Conservation (phyloP, 495 filamentous ascomycete species). For the Pyrenopolyporus hunteri region DNA sequence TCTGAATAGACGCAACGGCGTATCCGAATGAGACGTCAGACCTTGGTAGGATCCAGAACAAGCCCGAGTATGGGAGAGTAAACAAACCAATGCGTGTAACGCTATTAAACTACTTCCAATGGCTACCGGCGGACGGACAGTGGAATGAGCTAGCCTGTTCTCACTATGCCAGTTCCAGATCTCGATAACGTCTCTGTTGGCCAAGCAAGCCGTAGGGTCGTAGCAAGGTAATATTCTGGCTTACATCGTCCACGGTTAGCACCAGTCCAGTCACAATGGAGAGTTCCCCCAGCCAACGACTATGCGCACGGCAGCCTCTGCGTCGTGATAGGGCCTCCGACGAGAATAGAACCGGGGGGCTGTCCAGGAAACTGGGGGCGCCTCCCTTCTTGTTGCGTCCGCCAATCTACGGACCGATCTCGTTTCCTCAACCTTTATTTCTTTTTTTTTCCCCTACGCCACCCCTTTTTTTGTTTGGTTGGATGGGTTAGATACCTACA, state of each 20-base stretch:
- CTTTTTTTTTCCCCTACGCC: too few relatives aligned
- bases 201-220: constrained; percentile 21
- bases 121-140: constrained; percentile 20
- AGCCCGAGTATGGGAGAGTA: constrained; percentile 28
- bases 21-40: constrained; percentile 23
- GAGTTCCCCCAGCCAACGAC: constrained; percentile 15
- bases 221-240: constrained; percentile 22
- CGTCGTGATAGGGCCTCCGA: constrained; percentile 14
- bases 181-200: constrained; percentile 29
- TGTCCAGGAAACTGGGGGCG: neutral
- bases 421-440: too few relatives aligned
- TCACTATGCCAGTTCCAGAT: constrained; percentile 21
- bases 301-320: neutral
- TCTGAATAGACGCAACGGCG: constrained; percentile 16
- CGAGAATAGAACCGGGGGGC: constrained; percentile 12
- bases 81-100: constrained; percentile 38
- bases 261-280: constrained; percentile 22
- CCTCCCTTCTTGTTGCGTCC: constrained; percentile 1
- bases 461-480: too few relatives aligned
- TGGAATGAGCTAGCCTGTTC: constrained; percentile 8
- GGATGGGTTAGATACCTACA: too few relatives aligned
- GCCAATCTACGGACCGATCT: neutral
- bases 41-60: constrained; percentile 23
- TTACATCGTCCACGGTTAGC: constrained; percentile 7
- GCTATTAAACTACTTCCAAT: constrained; percentile 6